Evolutionary conservation across 2,329 filamentous ascomycete genomes (phyloP).

Genomic region (Pseudocercospora fuligena): DNA sequence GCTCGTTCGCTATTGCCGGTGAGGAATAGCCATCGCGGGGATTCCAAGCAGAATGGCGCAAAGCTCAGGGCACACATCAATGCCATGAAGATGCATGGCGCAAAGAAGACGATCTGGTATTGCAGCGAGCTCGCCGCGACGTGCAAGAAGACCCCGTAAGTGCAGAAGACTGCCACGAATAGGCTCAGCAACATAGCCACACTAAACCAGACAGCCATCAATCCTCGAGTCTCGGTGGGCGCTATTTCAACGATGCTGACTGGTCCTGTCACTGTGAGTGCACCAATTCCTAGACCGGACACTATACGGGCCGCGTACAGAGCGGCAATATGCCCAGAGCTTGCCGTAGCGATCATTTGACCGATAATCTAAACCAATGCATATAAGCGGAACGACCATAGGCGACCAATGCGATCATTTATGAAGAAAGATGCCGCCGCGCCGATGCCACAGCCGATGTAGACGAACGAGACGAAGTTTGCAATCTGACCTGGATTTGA

Average conservation of each 20-base stretch:
- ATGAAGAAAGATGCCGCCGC: constrained; percentile 46
- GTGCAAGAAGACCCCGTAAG: constrained; percentile 43
- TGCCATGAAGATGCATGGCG: constrained; percentile 39
- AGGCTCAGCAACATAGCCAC: constrained; percentile 45
- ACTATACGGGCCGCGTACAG: constrained; percentile 47
- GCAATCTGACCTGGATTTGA: constrained; percentile 36
- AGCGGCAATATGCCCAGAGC: constrained; percentile 33
- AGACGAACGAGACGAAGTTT: constrained; percentile 49
- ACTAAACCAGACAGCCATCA: constrained; percentile 46
- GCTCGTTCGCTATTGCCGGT: constrained; percentile 38
- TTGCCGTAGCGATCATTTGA: constrained; percentile 41
- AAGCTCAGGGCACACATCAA: constrained; percentile 39
- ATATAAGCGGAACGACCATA: constrained; percentile 49
- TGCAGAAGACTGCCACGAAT: constrained; percentile 41
- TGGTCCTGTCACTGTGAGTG: constrained; percentile 46
- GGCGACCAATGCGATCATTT: constrained; percentile 47
- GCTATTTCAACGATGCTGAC: constrained; percentile 49
- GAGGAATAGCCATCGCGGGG: constrained; percentile 45
- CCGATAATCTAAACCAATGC: constrained; percentile 43
- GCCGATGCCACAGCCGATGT: constrained; percentile 41
- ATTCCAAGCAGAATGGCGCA: constrained; percentile 37
- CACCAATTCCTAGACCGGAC: constrained; percentile 46
- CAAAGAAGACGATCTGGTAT: constrained; percentile 44
- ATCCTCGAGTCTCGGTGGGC: constrained; percentile 46
- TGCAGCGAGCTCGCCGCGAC: constrained; percentile 39